Evolutionary conservation across 495 filamentous ascomycete genomes (phyloP), one percentile per base, ranked within the genome.

Genomic region (Tuber magnatum): DNA sequence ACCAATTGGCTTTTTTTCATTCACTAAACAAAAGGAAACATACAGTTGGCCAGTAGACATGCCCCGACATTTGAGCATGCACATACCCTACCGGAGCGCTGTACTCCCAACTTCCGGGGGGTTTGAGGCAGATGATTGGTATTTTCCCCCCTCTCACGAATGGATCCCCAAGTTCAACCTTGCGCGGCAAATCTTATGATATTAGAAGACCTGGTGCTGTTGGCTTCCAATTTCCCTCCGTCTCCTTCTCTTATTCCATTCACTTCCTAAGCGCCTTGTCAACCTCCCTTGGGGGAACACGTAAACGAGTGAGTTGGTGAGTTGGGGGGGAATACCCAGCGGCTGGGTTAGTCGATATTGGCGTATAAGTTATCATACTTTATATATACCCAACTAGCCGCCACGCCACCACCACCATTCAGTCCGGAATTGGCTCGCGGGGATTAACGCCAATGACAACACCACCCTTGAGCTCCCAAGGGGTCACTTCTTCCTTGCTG

Each of bases 41-140:
- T 6, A 3, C 40, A 9, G 38, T 38, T 68, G 24, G 8, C 69
- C 16, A 2, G 69, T 22, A 41, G 48, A 70, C 72, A 32, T 77
- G 77, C 22, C 82, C 82, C 39, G 84, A 83, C 39, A 81, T 83
- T 22, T 78, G 39, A 7, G 84, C 84, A 40, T 86, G 85, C 32
- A 76, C 73, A 28, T 77, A 73, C 39, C 7, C 39, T 73, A 85
- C 84, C 61, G n/a, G n/a, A n/a, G n/a, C n/a, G n/a, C n/a, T n/a
- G n/a, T 84, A 80, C 32, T 77, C 84, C 70, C 79, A 80, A 70
- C 82, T 83, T 28, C 81, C 82, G 84, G 39, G n/a, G n/a, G n/a
- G n/a, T n/a, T n/a, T n/a, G n/a, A n/a, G n/a, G n/a, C n/a, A n/a
- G n/a, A n/a, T 83, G 83, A 61, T 70, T 76, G 75, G 83, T 72